Conservation (phyloP, 2,329 filamentous ascomycete genomes). For the Claviceps spartinae region DNA sequence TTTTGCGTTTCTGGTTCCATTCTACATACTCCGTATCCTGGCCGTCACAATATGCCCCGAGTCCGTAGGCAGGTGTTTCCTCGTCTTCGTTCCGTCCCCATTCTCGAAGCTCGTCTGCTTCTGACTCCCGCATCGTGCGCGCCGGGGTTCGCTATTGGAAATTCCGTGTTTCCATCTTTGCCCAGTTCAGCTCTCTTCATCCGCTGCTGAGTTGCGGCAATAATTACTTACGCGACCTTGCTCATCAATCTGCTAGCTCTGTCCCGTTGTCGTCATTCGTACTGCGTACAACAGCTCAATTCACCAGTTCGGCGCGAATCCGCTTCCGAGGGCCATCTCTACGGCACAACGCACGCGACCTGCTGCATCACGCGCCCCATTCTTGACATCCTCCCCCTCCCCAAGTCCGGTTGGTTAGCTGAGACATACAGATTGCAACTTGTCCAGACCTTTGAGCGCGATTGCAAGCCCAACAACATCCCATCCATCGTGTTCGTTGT, state of each 20-base stretch:
- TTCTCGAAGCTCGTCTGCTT: neutral
- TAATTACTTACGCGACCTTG: too few species aligned
- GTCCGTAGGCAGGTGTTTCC: neutral
- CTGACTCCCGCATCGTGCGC: neutral
- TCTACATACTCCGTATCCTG: too few species aligned
- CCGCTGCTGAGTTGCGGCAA: too few species aligned
- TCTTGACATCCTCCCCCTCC: neutral
- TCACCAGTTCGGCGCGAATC: neutral
- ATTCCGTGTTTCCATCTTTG: neutral
- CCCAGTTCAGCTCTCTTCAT: neutral
- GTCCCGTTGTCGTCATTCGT: slow-evolving; percentile 2
- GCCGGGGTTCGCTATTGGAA: neutral
- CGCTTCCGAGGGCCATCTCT: neutral
- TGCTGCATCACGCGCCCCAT: neutral
- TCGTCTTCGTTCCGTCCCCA: neutral
- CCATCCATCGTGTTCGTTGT: neutral
- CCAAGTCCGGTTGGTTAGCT: neutral
- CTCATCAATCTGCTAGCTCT: neutral
- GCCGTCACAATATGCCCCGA: neutral
- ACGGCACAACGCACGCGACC: neutral
- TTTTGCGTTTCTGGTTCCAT: neutral
- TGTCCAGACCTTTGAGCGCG: neutral
- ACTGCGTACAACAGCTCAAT: neutral
- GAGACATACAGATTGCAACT: neutral
- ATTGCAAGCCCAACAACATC: neutral